Conservation (phyloP, 1,139 yeast species). For the Lodderomyces jiufengensis region DNA sequence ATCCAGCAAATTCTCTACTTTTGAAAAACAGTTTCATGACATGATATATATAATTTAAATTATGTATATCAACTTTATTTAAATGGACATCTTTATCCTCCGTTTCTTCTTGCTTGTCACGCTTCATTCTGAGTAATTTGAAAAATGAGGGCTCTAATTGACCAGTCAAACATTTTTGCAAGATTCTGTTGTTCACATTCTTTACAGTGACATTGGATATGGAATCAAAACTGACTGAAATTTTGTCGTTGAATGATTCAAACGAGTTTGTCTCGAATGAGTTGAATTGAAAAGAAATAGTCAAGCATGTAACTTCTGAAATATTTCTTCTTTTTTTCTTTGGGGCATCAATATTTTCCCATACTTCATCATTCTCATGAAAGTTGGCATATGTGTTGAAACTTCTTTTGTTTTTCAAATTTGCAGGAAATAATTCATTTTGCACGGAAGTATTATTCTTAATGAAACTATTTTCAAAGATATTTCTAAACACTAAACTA, state of each 20-base stretch:
- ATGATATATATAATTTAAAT: slow-evolving; percentile 31
- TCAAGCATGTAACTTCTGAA: slow-evolving; percentile 27
- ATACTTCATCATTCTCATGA: slow-evolving; percentile 5
- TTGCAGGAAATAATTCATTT: slow-evolving; percentile 4
- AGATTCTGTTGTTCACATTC: slow-evolving; percentile 16
- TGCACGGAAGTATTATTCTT: slow-evolving; percentile 3
- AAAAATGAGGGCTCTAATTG: slow-evolving; percentile 27
- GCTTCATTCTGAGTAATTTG: slow-evolving; percentile 20
- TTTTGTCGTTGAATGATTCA: slow-evolving; percentile 20
- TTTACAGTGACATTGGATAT: slow-evolving; percentile 23
- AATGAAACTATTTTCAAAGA: not conserved
- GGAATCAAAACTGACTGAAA: slow-evolving; percentile 28
- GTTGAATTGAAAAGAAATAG: slow-evolving; percentile 33
- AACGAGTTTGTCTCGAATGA: slow-evolving; percentile 36
- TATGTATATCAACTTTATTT: slow-evolving; percentile 28
- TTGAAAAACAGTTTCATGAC: slow-evolving; percentile 32
- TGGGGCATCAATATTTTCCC: slow-evolving; percentile 8
- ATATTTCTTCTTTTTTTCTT: slow-evolving; percentile 1
- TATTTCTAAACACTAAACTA: slow-evolving; percentile 13
- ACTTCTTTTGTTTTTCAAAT: slow-evolving; percentile 1
- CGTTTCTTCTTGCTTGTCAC: slow-evolving; percentile 1
- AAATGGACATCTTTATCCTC: slow-evolving; percentile 6
- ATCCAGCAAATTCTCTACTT: slow-evolving; percentile 32
- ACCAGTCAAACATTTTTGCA: slow-evolving; percentile 30
- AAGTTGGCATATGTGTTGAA: slow-evolving; percentile 8